Conservation (phyloP, 371 early-diverging fungal species). For the Lichtheimia ornata region DNA sequence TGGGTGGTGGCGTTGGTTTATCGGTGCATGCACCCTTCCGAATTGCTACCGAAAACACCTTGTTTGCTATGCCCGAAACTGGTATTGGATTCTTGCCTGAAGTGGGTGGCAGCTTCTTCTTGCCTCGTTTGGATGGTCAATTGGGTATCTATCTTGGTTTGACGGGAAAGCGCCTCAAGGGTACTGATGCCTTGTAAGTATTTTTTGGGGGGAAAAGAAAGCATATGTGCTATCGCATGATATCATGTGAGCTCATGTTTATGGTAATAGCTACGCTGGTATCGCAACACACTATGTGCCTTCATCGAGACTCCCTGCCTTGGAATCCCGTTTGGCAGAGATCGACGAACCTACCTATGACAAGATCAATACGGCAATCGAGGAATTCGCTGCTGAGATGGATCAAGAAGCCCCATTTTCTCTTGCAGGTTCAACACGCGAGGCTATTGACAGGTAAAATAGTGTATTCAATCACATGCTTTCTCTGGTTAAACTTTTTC, state of each 20-base stretch:
- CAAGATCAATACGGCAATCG: slow-evolving; percentile 85
- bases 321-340: slow-evolving; percentile 84
- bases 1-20: slow-evolving; percentile 97
- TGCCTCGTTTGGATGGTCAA: slow-evolving; percentile 94
- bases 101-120: slow-evolving; percentile 94
- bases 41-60: slow-evolving; percentile 91
- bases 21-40: slow-evolving; percentile 97
- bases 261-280: slow-evolving; percentile 15
- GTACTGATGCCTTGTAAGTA: slow-evolving; percentile 77
- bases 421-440: slow-evolving; percentile 67
- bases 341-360: slow-evolving; percentile 77
- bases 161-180: slow-evolving; percentile 85
- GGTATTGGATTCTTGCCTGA: slow-evolving; percentile 96
- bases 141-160: slow-evolving; percentile 92
- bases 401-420: slow-evolving; percentile 30
- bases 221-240: slow-evolving; percentile 5
- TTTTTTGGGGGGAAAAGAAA: background rate
- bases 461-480: background rate
- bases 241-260: background rate
- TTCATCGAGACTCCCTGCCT: slow-evolving; percentile 73
- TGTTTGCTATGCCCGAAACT: slow-evolving; percentile 96
- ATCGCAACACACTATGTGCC: slow-evolving; percentile 97
- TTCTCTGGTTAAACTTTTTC: background rate
- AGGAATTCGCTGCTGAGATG: slow-evolving; percentile 83
- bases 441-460: slow-evolving; percentile 72